A percentile compares a stretch with the other conserved stretches of the same genome.
These are phyloP conservation scores for Solanum gracilifrons DNA, from an alignment of 257 asterid species.

Conservation along the genomic window DNA sequence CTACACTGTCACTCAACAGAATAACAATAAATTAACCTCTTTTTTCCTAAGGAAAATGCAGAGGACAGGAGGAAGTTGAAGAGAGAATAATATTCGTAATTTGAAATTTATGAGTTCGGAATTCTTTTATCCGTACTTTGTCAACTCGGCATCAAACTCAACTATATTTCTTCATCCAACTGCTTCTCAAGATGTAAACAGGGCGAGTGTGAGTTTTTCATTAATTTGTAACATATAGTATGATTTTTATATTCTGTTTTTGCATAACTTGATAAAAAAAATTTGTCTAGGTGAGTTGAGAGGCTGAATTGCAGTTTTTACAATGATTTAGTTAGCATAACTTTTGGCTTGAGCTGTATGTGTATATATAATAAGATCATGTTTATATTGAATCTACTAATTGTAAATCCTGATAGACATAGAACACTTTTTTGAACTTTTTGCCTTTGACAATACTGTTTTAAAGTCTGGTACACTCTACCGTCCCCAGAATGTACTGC, in stretches of 20 bases:
- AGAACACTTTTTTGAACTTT: background rate
- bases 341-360: background rate
- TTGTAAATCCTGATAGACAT: background rate
- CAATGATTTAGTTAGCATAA: background rate
- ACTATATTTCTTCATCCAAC: background rate
- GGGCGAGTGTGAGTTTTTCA: background rate
- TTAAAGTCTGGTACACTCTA: background rate
- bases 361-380: background rate
- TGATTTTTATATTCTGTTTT: background rate
- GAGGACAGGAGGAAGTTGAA: background rate
- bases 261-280: background rate
- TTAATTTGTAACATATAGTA: background rate
- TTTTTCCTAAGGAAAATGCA: background rate
- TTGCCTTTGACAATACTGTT: background rate
- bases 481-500: accelerated
- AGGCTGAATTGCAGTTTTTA: background rate
- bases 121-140: background rate
- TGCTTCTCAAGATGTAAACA: background rate
- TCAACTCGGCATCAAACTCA: background rate
- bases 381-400: background rate
- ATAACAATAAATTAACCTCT: background rate
- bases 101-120: background rate
- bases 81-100: background rate
- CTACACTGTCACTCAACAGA: background rate
- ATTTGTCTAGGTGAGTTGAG: background rate